Evolutionary conservation across 805 yeast species (phyloP), one percentile per base, ranked within the genome.

Genomic region (Aciculoconidium aculeatum): DNA sequence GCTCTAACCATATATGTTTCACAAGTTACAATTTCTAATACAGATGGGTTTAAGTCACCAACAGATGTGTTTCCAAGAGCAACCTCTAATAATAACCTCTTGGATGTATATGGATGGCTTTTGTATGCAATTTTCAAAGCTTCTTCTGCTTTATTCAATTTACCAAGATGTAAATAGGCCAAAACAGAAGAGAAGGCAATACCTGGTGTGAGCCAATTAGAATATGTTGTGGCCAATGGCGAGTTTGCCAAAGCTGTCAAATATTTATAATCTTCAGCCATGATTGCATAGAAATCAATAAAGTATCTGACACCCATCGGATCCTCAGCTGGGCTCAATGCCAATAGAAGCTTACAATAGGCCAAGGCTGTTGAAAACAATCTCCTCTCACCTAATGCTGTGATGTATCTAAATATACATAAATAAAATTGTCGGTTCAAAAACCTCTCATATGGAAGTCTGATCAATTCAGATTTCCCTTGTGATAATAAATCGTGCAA

Each of bases 271-370:
- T 84, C 84, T 17, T 69, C 77, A 20, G 83, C 64, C 55, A 75
- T 58, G 3, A 83, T 58, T 3, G 90, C 78, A 47, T 82, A 86
- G 46, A 72, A 77, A 49, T 87, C 95, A 41, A 87, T 76, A 51
- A 85, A 82, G 46, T 80, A 79, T 39, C 94, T 67, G 8, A 80
- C 86, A 13, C 95, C 95, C 30, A 79, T 60, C 2, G 95, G 95
- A 58, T 87, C 95, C 33, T 80, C 83, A 2, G 76, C 67, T 1
- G 94, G 95, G 19, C 74, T 65, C 17, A 87, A 57, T 2, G 87
- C 72, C 38, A 82, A 61, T 27, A 86, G 59, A 5, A 79, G 61
- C 49, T 83, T 85, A 43, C 82, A 72, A 61, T 79, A 86, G 23
- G 75, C 73, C 23, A 83, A 67, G 1, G 95, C 94, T 0, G 95